Base-by-base conservation (phyloP, 192 early-diverging fungal species). In the Coemansia sp. region DNA sequence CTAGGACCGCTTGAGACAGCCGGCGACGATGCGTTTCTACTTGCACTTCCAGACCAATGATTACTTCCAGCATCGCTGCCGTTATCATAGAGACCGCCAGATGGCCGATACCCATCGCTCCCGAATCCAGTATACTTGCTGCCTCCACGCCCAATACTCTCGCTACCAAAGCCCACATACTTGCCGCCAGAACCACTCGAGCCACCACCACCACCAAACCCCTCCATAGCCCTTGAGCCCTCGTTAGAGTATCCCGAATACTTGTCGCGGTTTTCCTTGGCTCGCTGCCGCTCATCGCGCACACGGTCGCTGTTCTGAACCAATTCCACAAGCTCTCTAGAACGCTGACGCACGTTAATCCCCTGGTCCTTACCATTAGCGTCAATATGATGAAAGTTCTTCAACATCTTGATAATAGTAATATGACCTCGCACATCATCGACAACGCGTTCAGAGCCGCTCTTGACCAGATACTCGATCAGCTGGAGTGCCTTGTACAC, bases 301-400 rank as follows among this genome's bases (percentile, higher is more conserved):
- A 99, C 89, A 14, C 78, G 86, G 32, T 95, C 88, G 62, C 87
- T 88, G 75, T 93, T 88, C 39, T 86, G 86, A 14, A 98, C 73
- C 53, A 97, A 82, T 6, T 95, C 96, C 2, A 90, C 77, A 36
- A 99, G 84, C 82, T 98, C 95, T 69, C 94, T 95, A 14, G 96
- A 92, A 9, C 97, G 87, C 61, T 84, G 76, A 68, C 72, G 89
- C 94, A 94, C 91, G 68, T 98, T 98, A 58, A 99, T 89, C 5
- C 97, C 97, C 77, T 99, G 95, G 76, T 99, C 97, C 72, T 99
- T 99, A 73, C 90, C 90, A 68, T 95, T 94, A 25, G 94, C 93
- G 70, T 98, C 96, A 29, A 95, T 85, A 63, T 89, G 94, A 59
- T 94, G 89, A 69, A 95, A 99, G 84, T 87, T 95, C 62, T 89